phyloP scores from a whole-genome alignment of 768 basidiomycete genomes.

The Coprinopsis marcescibilis region DNA sequence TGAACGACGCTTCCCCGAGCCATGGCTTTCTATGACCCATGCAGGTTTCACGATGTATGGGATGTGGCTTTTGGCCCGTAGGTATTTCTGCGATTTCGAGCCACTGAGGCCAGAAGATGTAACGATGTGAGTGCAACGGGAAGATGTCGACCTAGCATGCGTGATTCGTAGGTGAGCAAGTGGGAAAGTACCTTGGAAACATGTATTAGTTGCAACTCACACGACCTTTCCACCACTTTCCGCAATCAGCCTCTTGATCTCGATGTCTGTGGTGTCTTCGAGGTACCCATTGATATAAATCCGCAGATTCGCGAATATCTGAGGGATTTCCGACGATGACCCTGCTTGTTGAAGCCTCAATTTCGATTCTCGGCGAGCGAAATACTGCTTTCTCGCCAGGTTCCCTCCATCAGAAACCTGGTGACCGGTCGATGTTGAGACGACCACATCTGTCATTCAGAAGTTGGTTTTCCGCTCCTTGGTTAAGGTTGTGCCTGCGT shows the following conservation, averaged over 20 bases:
- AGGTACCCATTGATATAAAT: conserved; percentile 73
- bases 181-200: too few species aligned
- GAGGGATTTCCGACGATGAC: conserved; percentile 4
- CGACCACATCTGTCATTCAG: conserved; percentile 43
- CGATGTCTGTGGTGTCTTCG: conserved; percentile 67
- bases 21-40: conserved; percentile 69
- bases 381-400: conserved; percentile 31
- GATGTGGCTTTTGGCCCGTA: conserved; percentile 45
- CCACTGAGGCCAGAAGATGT: conserved; percentile 68
- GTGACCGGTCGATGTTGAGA: conserved; percentile 64
- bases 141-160: conserved; percentile 49
- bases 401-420: conserved; percentile 51
- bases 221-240: conserved; percentile 60
- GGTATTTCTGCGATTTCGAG: conserved; percentile 61
- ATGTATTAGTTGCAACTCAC: conserved; percentile 43
- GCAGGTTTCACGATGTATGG: conserved; percentile 67
- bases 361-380: conserved; percentile 41
- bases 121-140: conserved; percentile 72
- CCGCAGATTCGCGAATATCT: conserved; percentile 37
- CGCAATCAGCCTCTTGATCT: conserved; percentile 66
- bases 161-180: conserved; percentile 10
- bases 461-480: not conserved
- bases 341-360: conserved; percentile 26
- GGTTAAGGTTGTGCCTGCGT: conserved; percentile 11
- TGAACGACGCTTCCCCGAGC: conserved; percentile 48